Evolutionary conservation across 495 filamentous ascomycete genomes (phyloP), one percentile per base, ranked within the genome.

Genomic region (Aspergillus avenaceus): DNA sequence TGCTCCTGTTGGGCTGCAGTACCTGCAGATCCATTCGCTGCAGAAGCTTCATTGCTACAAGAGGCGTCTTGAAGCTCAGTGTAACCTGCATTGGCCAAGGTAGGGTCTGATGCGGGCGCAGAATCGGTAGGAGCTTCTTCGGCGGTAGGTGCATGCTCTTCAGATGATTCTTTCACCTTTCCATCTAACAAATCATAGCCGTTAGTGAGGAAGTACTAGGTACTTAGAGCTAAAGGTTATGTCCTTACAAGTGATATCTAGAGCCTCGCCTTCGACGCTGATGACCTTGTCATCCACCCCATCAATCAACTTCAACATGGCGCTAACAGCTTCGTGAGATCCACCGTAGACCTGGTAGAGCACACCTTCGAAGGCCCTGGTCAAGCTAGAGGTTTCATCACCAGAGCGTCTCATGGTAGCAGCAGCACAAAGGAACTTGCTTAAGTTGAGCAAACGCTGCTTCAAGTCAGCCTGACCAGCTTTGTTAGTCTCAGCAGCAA

Each of bases 321-420:
- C 81, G 28, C 78, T 73, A 13, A 99, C 88, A 14, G 91, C 91
- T 56, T 79, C 77, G 41, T 86, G 79, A 55, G 90, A 86, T 25
- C 95, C 95, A 18, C 83, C 85, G 66, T 99, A 99, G 31, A 97
- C 85, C 59, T 88, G 77, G 44, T 91, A 83, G 34, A 99, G 76
- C 23, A 93, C 85, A 44, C 88, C 90, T 69, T 99, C 95, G 51
- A 97, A 86, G 36, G 91, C 93, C 67, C 81, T 81, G 59, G 81
- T 88, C 68, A 96, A 89, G 3, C 73, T 64, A 16, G 83, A 76
- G 57, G 86, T 80, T 38, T 80, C 79, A 50, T 88, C 83, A 42
- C 75, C 81, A 26, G 72, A 72, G 49, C 80, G 82, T 56, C 89
- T 75, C 58, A 86, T 80, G 34, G 83, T 83, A 9, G 88, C 88